A percentile compares a stretch with the other conserved stretches of the same genome.
phyloP scores from a whole-genome alignment of 108 stramenopile genomes.

The Asterionellopsis glacialis region DNA sequence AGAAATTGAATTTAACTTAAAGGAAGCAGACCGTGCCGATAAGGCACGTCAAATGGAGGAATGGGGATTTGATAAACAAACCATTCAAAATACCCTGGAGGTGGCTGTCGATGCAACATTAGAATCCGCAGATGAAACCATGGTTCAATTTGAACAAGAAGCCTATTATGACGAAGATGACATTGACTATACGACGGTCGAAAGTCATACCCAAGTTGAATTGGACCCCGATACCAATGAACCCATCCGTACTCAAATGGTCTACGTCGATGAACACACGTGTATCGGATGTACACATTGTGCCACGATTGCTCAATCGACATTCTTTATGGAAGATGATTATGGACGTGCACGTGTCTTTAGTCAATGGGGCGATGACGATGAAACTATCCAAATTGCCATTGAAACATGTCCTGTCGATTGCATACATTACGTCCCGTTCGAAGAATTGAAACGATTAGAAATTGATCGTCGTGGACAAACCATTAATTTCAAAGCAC shows the following conservation, averaged over 20 bases:
- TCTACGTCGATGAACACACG: conserved; percentile 91
- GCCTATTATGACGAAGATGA: conserved; percentile 51
- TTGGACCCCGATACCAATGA: conserved; percentile 66
- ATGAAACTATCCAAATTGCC: conserved; percentile 77
- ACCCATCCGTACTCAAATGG: conserved; percentile 72
- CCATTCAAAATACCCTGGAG: conserved; percentile 58
- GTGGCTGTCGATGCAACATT: conserved; percentile 56
- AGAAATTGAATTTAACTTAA: conserved; percentile 68
- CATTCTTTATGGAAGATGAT: conserved; percentile 91
- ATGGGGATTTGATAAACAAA: conserved; percentile 61
- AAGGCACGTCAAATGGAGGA: conserved; percentile 82
- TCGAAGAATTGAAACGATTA: conserved; percentile 71
- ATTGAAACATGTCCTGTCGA: conserved; percentile 92
- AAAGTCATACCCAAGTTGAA: conserved; percentile 62
- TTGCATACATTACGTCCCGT: conserved; percentile 90
- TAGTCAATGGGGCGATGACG: conserved; percentile 90
- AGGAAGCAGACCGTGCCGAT: conserved; percentile 74
- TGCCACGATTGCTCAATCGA: conserved; percentile 81
- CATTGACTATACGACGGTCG: conserved; percentile 53
- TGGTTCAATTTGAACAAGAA: conserved; percentile 51
- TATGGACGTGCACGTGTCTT: conserved; percentile 87
- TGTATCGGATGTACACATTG: conserved; percentile 92
- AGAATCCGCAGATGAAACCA: conserved; percentile 51
- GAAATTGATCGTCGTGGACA: conserved; percentile 80
- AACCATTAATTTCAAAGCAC: conserved; percentile 89